Base-by-base conservation (phyloP, 2,329 filamentous ascomycete genomes). In the Dendrostoma leiphaemia region DNA sequence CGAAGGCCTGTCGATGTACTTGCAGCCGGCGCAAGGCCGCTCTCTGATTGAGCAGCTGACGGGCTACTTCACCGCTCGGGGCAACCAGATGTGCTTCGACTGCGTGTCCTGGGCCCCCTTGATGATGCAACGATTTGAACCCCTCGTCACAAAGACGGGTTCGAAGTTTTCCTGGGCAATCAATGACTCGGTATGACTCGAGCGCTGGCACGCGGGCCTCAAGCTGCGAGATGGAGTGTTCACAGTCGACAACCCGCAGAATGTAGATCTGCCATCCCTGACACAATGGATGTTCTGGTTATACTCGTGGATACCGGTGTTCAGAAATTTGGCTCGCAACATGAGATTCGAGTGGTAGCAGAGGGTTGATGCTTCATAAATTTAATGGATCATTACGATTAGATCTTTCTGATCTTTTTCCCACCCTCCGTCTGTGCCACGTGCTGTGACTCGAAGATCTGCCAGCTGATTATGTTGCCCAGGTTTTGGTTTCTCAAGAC, bases 1-100 rank as follows among this genome's bases (percentile, higher is more conserved):
- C 13, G 57, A 59, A 38, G 57, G 57, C 5, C 28, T 59, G n/a
- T 23, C 54, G 10, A 54, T 54, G 54, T 59, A 59, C 17, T 38
- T 59, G 41, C n/a, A 55, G 40, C 43, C 56, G 13, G 45, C 35
- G 0, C 38, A 56, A 23, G 53, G 52, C 3, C 48, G 48, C 3
- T 13, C 3, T 3, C 38, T 58, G 9, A 32, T 58, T n/a, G 48
- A 52, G 23, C 24, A 35, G 7, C 8, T 58, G 56, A 56, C 53
- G 21, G 9, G 15, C 4, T 53, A 56, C 23, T 56, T 56, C 15
- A 17, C 44, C 34, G 31, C 24, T 12, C 9, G 31, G 15, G 26
- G 46, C 4, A 54, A 54, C 34, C 56, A 56, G 44, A 32, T 58
- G 52, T 49, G 29, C 5, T 56, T 58, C 19, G 56, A 58, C 48